These are phyloP conservation scores for Annona squamosa DNA, from an alignment of 164 flowering plant genomes.

Conservation along the genomic window DNA sequence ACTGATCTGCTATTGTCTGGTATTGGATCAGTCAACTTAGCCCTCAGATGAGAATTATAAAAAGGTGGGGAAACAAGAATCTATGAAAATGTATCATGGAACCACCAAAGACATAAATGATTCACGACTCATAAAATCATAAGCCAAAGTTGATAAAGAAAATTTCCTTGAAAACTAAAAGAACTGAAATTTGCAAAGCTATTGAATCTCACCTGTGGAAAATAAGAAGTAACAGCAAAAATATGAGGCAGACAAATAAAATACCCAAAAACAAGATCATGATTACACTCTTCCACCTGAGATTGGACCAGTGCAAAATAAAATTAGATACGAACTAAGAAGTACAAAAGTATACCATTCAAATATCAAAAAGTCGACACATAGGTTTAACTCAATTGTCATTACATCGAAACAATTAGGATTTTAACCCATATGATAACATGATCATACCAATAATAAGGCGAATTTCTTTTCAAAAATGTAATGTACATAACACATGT, in stretches of 20 bases:
- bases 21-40: background rate
- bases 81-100: background rate
- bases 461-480: constrained; percentile 47
- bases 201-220: constrained; percentile 66
- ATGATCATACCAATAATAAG: constrained; percentile 55
- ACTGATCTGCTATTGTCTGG: too few species aligned
- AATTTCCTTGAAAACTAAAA: background rate
- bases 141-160: background rate
- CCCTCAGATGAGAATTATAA: background rate
- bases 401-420: background rate
- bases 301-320: background rate
- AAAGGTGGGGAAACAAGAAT: background rate
- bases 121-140: background rate
- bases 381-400: background rate
- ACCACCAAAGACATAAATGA: background rate
- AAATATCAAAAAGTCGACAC: background rate
- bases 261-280: constrained; percentile 52
- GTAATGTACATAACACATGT: constrained; percentile 67
- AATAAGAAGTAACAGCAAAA: constrained; percentile 64
- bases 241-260: constrained; percentile 47
- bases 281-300: constrained; percentile 81
- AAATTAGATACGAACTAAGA: background rate
- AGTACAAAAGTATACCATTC: background rate
- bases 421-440: background rate
- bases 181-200: background rate